phyloP scores from a whole-genome alignment of 495 filamentous ascomycete species.

The Hypoxylon rickii region DNA sequence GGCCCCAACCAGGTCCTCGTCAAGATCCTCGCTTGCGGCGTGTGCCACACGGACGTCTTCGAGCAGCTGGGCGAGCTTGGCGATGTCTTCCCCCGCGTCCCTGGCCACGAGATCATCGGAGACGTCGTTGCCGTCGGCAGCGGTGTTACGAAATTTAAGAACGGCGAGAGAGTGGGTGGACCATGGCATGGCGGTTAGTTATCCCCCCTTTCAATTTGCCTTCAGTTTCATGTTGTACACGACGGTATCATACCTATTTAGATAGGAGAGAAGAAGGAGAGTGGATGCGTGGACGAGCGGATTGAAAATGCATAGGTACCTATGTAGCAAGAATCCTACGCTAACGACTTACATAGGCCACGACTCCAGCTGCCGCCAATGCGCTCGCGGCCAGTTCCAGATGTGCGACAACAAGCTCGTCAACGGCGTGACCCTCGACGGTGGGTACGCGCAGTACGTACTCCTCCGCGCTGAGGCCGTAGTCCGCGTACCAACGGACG shows the following conservation, averaged over 20 bases:
- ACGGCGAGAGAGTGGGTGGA: slow-evolving; percentile 57
- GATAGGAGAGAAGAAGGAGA: no score
- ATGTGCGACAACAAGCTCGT: slow-evolving; percentile 56
- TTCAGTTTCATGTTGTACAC: no score
- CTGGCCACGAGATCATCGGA: slow-evolving; percentile 61
- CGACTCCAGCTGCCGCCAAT: slow-evolving; percentile 53
- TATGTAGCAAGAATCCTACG: no score
- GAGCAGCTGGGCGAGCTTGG: slow-evolving; percentile 44
- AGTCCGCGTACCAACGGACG: slow-evolving; percentile 61
- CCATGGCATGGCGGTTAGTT: slow-evolving; percentile 61
- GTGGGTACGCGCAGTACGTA: slow-evolving; percentile 69
- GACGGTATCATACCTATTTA: no score
- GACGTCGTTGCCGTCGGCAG: slow-evolving; percentile 55
- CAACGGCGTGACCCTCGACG: slow-evolving; percentile 58
- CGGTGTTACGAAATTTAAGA: slow-evolving; percentile 47
- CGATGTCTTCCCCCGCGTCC: slow-evolving; percentile 54
- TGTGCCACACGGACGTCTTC: slow-evolving; percentile 54
- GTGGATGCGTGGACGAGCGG: no score
- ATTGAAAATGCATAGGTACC: no score
- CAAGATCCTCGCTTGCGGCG: slow-evolving; percentile 59
- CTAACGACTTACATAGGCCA: slow-evolving; percentile 35
- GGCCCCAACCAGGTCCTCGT: slow-evolving; percentile 51
- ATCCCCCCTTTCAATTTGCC: not conserved
- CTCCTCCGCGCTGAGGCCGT: slow-evolving; percentile 65
- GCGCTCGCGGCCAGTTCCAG: slow-evolving; percentile 55